These are phyloP conservation scores for Starmerella gropengiesseri DNA, from an alignment of 805 yeast genomes.

Conservation along the genomic window DNA sequence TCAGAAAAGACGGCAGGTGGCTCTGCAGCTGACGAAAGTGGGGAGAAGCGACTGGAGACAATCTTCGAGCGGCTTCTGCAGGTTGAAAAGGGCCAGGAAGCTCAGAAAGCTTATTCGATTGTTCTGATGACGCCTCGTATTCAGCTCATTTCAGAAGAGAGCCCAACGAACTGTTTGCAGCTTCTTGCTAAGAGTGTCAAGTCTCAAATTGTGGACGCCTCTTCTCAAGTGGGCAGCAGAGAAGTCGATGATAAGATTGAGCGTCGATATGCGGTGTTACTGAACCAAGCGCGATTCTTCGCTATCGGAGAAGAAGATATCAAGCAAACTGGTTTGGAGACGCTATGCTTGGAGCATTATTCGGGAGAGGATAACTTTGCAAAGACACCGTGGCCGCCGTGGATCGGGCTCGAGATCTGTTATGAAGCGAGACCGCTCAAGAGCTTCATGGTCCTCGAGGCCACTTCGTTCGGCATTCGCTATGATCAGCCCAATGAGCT, in stretches of 20 bases:
- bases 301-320: conserved; percentile 47
- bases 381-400: conserved; percentile 67
- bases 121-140: conserved; percentile 73
- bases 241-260: conserved; percentile 39
- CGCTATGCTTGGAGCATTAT: conserved; percentile 31
- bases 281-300: conserved; percentile 62
- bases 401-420: conserved; percentile 67
- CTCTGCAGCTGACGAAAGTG: neutral
- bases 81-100: conserved; percentile 31
- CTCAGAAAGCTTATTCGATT: conserved; percentile 47
- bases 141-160: conserved; percentile 48
- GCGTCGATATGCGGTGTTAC: conserved; percentile 55
- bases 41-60: conserved; percentile 8
- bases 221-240: conserved; percentile 32
- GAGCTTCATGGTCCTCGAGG: conserved; percentile 47
- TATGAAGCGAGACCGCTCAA: conserved; percentile 41
- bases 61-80: conserved; percentile 36
- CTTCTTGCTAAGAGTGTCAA: conserved; percentile 67
- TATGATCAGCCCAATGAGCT: conserved; percentile 45
- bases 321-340: conserved; percentile 52
- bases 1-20: neutral
- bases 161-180: conserved; percentile 49
- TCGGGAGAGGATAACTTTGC: conserved; percentile 46
- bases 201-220: conserved; percentile 53
- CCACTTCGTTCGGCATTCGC: conserved; percentile 51